Base-by-base conservation (phyloP, 2,329 filamentous ascomycete genomes). In the Pyrenochaeta sp. region DNA sequence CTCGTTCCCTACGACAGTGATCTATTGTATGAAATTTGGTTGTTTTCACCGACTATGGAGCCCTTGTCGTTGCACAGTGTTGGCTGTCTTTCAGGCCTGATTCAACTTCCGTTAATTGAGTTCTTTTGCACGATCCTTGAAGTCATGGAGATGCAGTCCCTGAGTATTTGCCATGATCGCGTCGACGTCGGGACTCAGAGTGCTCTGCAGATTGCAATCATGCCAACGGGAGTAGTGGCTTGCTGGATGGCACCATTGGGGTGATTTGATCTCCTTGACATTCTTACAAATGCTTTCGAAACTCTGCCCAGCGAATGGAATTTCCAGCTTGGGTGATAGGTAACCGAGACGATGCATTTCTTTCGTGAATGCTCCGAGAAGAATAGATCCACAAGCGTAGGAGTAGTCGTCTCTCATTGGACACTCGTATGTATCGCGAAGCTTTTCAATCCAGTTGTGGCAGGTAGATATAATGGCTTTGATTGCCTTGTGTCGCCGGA, bases 301-400 rank as follows among this genome's bases (percentile, higher is more conserved):
- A 42, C 65, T 60, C 30, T 57, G 9, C 3, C 57, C 54, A 12
- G 24, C 27, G 36, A 64, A 67, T 2, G 62, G 64, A 25, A 53
- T 25, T 25, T 58, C 34, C 8, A 59, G 64, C 3, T 37, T 44
- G 3, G 61, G 58, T 2, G 49, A 58, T 6, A 62, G 37, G 27
- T 53, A 25, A 22, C 37, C 48, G 2, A 53, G 30, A 2, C 25
- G 24, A n/a, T 60, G 19, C 59, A 69, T 59, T 22, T 59, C 50
- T 45, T 59, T 66, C 13, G 52, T 63, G n/a, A 71, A 57, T 9
- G 62, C 60, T 5, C 68, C 68, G 22, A 65, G 52, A 10, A 71
- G 50, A 1, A 68, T 54, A 2, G 59, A 59, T 24, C 61, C 56
- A 22, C 66, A 68, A 34, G 57, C 12, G 25, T 61, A 61, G 0